Base-by-base conservation (phyloP, 2,329 filamentous ascomycete species). In the Claviceps paspali region DNA sequence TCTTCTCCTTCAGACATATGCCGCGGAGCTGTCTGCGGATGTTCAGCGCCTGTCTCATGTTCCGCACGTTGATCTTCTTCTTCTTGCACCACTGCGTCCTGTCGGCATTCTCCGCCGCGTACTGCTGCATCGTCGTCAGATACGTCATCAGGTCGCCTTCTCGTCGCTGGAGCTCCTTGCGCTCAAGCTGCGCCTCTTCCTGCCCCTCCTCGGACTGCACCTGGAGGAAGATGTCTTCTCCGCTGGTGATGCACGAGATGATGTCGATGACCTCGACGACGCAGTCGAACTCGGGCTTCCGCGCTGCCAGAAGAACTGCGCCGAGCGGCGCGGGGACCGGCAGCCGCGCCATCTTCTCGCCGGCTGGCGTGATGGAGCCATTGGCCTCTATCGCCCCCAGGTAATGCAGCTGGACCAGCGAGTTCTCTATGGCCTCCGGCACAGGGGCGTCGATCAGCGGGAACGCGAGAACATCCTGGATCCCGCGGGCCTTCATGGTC, bases 401-500 rank as follows among this genome's bases (percentile, higher is more conserved):
- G 26, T 80, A 73, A 37, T 85, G 73, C 0, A 98, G 69, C 38
- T 91, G 82, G 5, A 91, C 58, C 1, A 95, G 64, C 0, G 87
- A 86, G 47, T 85, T 85, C 47, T 88, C 77, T 35, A 95, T 72
- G 0, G 82, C 71, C 44, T 92, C 80, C 3, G 76, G 61, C 7
- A 82, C 76, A 0, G 91, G 91, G 1, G 73, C 70, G 38, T 93
- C 86, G 53, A 96, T 77, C 33, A 95, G 74, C 0, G 88, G 85
- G 43, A 98, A 98, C 0, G 68, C 64, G 15, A 86, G 64, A 2
- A 94, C 73, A 51, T 96, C 80, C 19, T 82, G 69, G 10, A 96
- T 78, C 0, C 87, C 86, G 38, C 86, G 74, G 1, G 88, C 86
- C 56, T 94, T 95, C 81, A 98, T 92, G 0, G 83, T 93, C 8